phyloP scores from a whole-genome alignment of 257 asterid species.

The Apocynum venetum region DNA sequence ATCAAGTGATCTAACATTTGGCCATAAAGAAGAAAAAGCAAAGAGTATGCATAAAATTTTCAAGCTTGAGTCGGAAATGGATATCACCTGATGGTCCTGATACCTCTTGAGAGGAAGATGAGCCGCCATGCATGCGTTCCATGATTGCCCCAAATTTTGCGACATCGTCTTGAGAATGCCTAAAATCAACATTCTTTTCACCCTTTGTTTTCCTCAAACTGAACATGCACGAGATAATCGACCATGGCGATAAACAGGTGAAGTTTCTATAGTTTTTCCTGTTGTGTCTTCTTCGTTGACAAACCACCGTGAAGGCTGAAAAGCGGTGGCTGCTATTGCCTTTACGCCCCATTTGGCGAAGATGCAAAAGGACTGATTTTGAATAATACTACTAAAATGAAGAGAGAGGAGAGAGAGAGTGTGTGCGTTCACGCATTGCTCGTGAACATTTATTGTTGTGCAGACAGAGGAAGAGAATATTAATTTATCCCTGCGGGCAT shows the following conservation, averaged over 20 bases:
- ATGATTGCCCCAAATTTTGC: background rate
- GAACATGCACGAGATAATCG: constrained; percentile 6
- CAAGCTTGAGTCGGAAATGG: background rate
- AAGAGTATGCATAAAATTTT: too few relatives aligned
- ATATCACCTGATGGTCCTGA: constrained; percentile 1
- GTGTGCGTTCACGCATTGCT: too few relatives aligned
- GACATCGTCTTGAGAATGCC: background rate
- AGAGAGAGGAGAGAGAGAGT: too few relatives aligned
- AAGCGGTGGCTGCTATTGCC: constrained; percentile 2
- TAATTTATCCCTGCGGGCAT: too few relatives aligned
- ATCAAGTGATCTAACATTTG: too few relatives aligned
- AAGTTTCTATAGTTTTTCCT: background rate
- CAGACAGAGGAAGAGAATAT: too few relatives aligned
- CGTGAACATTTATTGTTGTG: too few relatives aligned
- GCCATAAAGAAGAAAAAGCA: too few relatives aligned
- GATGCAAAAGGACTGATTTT: background rate
- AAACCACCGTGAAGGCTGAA: constrained; percentile 1
- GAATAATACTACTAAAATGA: background rate
- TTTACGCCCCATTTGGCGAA: constrained; percentile 3
- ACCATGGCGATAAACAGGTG: constrained; percentile 14
- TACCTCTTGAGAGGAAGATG: background rate
- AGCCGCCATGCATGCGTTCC: constrained; percentile 3
- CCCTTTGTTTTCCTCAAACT: background rate
- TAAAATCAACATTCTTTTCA: background rate
- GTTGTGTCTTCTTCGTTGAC: background rate